Percentiles rank a stretch among this genome's conserved stretches.
These are phyloP conservation scores for Suhomyces tanzawaensis DNA, from an alignment of 805 yeast species.

Conservation along the genomic window DNA sequence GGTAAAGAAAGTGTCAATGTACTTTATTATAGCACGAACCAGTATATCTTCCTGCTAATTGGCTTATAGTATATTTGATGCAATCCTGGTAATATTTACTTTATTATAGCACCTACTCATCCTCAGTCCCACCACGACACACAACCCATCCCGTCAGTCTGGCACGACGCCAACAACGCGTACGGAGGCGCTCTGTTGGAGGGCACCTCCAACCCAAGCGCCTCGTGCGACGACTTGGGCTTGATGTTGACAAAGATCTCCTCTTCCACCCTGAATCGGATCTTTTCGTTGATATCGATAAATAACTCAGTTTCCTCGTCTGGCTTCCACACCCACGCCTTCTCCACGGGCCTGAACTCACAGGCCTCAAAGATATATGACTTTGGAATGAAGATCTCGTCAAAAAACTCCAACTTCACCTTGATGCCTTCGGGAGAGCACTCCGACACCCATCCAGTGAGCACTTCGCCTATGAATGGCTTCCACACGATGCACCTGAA, in stretches of 20 bases:
- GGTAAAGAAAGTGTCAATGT: too few species aligned
- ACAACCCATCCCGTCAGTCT: slow-evolving; percentile 95
- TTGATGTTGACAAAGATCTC: slow-evolving; percentile 81
- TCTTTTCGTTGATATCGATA: slow-evolving; percentile 86
- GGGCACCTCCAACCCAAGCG: slow-evolving; percentile 37
- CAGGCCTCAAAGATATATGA: slow-evolving; percentile 77
- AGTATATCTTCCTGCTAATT: too few species aligned
- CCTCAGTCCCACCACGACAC: slow-evolving; percentile 92
- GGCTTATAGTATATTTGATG: too few species aligned
- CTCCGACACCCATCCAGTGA: slow-evolving; percentile 90
- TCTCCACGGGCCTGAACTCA: slow-evolving; percentile 66
- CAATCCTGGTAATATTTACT: too few species aligned
- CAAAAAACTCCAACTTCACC: slow-evolving; percentile 81
- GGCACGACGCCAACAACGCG: slow-evolving; percentile 85
- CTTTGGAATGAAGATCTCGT: slow-evolving; percentile 88
- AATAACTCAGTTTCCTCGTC: slow-evolving; percentile 74
- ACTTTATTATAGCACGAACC: too few species aligned
- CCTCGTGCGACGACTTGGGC: slow-evolving; percentile 67
- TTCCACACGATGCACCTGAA: slow-evolving; percentile 82
- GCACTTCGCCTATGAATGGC: slow-evolving; percentile 90
- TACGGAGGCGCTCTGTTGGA: slow-evolving; percentile 67
- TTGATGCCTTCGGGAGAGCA: slow-evolving; percentile 86
- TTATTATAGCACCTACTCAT: too few species aligned
- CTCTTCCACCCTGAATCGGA: slow-evolving; percentile 87
- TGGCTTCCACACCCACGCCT: slow-evolving; percentile 94